Percentiles rank a stretch among this genome's conserved stretches.
Conservation (phyloP, 306 rosid genomes). For the Vicia faba region DNA sequence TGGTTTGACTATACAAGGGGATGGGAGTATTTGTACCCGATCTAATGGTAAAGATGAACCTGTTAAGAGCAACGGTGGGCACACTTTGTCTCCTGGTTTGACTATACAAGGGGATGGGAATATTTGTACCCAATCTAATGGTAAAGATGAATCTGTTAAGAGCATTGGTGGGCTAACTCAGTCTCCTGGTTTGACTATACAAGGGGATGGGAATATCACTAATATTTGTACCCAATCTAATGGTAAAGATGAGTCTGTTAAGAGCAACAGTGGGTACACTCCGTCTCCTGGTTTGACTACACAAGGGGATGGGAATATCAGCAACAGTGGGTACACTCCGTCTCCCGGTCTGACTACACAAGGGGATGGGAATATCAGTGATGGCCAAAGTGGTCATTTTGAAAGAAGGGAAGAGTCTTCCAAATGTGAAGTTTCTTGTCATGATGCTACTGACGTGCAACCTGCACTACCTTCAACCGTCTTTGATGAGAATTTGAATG, state of each 20-base stretch:
- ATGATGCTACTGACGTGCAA: slow-evolving; percentile 44
- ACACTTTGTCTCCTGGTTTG: not conserved
- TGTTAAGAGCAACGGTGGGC: slow-evolving; percentile 48
- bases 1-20: no score
- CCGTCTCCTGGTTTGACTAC: slow-evolving; percentile 48
- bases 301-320: slow-evolving; percentile 4
- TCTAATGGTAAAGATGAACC: slow-evolving; percentile 29
- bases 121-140: no score
- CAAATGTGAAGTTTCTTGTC: slow-evolving; percentile 45
- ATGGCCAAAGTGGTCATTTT: slow-evolving; percentile 43
- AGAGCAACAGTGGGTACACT: slow-evolving; percentile 23
- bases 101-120: no score
- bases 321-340: slow-evolving; percentile 26
- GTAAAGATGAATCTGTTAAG: slow-evolving; percentile 41
- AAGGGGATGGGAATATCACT: no score
- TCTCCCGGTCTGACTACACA: slow-evolving; percentile 48
- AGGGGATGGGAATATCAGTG: slow-evolving; percentile 55
- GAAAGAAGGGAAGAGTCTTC: slow-evolving; percentile 46
- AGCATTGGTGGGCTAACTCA: slow-evolving; percentile 41
- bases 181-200: no score
- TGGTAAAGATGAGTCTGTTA: slow-evolving; percentile 40
- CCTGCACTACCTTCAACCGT: slow-evolving; percentile 48
- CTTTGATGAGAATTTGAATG: slow-evolving; percentile 43
- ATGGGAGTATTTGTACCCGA: no score
- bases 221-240: no score